Base-by-base conservation (phyloP, 257 asterid genomes). In the Voacanga thouarsii region DNA sequence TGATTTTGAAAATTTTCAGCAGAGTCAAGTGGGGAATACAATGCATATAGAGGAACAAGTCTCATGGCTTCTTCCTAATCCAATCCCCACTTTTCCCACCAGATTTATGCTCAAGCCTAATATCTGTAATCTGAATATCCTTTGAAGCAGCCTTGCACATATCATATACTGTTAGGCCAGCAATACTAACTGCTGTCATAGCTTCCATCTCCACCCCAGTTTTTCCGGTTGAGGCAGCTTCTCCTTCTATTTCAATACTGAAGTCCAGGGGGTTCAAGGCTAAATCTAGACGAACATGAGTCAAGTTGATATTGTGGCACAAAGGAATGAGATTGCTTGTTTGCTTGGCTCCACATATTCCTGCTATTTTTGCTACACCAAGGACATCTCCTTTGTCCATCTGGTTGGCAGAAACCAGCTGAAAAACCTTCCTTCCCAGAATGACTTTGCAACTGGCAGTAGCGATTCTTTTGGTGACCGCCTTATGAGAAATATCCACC, bases 171-270 rank as follows among this genome's bases (percentile, higher is more conserved):
- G 98, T 92, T 69, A 94, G 89, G 23, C 98, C 94, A 44, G 97
- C 94, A 78, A 92, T 61, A 0, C 89, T 84, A 14, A 90, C 97
- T 9, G 97, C 94, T 3, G 96, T 89, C 87, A 92, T 37, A 12
- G 98, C 94, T 80, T 94, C 98, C 98, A 94, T 94, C 87, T 94
- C 97, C 67, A 92, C 97, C 76, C 98, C 93, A 2, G 98, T 92
- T 84, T 81, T 91, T 68, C 96, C 95, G 23, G 78, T 79, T 2
- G 87, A 84, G 33, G 88, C 72, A 57, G 87, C 96, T 79, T 88
- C 84, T 16, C 97, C 93, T 84, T 83, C 83, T 55, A 94, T 84
- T 64, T 88, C 94, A 45, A 94, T 82, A 51, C 97, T 86, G 33
- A 74, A 76, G 70, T 94, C 92, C 6, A 64, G 71, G 51, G 89